Evolutionary conservation across 2,329 filamentous ascomycete species (phyloP), one percentile per base, ranked within the genome.

Genomic region (Trichoderma oligosporum): DNA sequence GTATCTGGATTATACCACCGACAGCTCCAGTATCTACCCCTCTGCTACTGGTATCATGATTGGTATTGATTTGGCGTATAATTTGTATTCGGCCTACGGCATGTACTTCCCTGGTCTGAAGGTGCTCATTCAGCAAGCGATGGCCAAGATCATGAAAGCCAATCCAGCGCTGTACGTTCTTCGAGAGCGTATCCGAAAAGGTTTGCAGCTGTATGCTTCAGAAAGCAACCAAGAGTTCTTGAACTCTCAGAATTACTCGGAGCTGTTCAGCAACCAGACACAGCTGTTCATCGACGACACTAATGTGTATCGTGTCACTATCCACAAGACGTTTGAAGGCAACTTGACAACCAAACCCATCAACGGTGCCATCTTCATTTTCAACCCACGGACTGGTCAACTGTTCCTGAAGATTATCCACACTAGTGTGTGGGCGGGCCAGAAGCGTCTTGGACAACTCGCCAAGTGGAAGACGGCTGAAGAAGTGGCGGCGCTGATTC

Each of bases 401-500:
- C 76, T 99, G 36, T 99, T 99, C 84, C 76, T 99, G 70, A 99
- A 99, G 82, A 97, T 99, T 66, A 99, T 99, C 64, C 95, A 99
- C 75, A 99, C 94, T 1, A 97, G 92, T 69, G 95, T 99, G 25
- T 99, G 94, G 94, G 94, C 94, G 51, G 94, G 94, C 55, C 94
- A 99, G 76, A 99, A 99, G 75, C 95, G 94, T 89, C 84, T 99
- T 29, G 95, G 95, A 64, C 94, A 99, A 73, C 77, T 99, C 64
- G 94, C 94, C 45, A 99, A 99, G 72, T 99, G 94, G 94, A 99
- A 99, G 82, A 99, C 94, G 14, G 94, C 94, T 1, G 94, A 99
- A 85, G 94, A 99, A 91, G 95, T 99, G 3, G 94, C 94, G 4
- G 95, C 94, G 18, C 81, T 99, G 41, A 99, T 99, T 70, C 85